Conservation (phyloP, 495 filamentous ascomycete species). For the Elaphomyces granulatus region DNA sequence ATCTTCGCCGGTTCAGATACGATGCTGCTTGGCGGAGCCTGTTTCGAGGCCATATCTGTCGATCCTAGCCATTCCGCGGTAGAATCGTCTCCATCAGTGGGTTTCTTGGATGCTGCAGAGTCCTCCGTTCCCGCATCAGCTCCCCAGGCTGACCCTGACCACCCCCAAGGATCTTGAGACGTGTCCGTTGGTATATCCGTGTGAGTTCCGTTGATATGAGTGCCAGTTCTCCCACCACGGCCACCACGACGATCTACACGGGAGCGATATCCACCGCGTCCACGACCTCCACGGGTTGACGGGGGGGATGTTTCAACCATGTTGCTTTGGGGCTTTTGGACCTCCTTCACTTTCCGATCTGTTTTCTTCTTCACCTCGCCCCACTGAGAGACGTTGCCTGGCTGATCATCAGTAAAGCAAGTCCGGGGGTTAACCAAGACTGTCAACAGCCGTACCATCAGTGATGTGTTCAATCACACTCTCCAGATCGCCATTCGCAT, state of each 20-base stretch:
- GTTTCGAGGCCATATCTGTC: constrained; percentile 8
- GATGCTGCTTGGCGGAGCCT: constrained; percentile 23
- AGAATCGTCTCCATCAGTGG: constrained; percentile 15
- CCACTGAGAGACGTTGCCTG: constrained; percentile 87
- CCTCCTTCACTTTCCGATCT: constrained; percentile 74
- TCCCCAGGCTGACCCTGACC: constrained; percentile 11
- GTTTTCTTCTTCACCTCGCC: constrained; percentile 90
- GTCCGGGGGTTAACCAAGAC: neutral
- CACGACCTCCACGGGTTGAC: constrained; percentile 47
- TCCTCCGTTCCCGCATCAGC: constrained; percentile 25
- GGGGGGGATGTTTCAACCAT: constrained; percentile 31
- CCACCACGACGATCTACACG: constrained; percentile 57
- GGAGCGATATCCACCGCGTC: constrained; percentile 49
- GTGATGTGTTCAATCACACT: constrained; percentile 76
- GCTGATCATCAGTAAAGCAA: constrained; percentile 6
- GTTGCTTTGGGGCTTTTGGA: constrained; percentile 31
- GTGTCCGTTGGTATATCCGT: neutral
- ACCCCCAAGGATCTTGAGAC: constrained; percentile 5
- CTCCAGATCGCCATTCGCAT: constrained; percentile 79
- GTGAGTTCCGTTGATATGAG: constrained; percentile 38
- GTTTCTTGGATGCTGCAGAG: constrained; percentile 23
- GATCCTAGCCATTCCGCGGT: constrained; percentile 17
- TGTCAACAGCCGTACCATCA: constrained; percentile 48
- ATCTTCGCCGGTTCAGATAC: constrained; percentile 39
- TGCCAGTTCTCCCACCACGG: constrained; percentile 53